Conservation (phyloP, 2,329 filamentous ascomycete genomes). For the Exophiala dermatitidis region DNA sequence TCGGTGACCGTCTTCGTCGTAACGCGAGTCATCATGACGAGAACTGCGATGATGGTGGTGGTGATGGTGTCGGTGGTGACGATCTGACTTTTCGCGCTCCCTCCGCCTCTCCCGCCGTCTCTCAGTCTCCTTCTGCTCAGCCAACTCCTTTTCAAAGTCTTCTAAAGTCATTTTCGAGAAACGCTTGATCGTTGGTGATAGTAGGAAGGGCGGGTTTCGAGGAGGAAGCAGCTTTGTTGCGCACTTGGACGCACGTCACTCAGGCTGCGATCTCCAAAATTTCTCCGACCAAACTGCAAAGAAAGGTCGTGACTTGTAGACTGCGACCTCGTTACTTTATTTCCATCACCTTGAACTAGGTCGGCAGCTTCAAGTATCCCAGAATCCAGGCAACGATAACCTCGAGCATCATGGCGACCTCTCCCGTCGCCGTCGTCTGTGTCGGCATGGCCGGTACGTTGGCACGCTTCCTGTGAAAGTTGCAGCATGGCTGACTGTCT, state of each 20-base stretch:
- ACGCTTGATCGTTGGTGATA: not conserved
- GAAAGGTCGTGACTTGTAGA: not conserved
- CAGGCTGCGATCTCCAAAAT: constrained; percentile 6
- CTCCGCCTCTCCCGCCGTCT: constrained; percentile 35
- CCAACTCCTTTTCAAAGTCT: constrained; percentile 73
- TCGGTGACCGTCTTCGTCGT: constrained; percentile 45
- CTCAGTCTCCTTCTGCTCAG: constrained; percentile 37
- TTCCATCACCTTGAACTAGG: not conserved
- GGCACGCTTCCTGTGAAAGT: not conserved
- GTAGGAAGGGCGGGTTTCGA: not conserved
- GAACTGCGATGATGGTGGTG: constrained; percentile 34
- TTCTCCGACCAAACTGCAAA: constrained; percentile 5
- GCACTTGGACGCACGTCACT: constrained; percentile 7
- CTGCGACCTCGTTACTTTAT: not conserved
- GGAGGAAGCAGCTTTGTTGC: not conserved
- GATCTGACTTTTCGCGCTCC: constrained; percentile 36
- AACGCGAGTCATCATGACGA: constrained; percentile 39
- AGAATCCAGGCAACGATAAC: not conserved
- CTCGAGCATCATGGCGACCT: constrained; percentile 38
- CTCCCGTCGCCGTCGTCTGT: constrained; percentile 77
- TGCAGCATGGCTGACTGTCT: constrained; percentile 6
- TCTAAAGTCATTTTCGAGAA: constrained; percentile 49
- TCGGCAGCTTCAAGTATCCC: not conserved
- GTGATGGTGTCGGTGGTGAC: constrained; percentile 25
- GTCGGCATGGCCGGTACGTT: constrained; percentile 84